Base-by-base conservation (phyloP, 2,329 filamentous ascomycete species). In the Proliferodiscus dingleyae region DNA sequence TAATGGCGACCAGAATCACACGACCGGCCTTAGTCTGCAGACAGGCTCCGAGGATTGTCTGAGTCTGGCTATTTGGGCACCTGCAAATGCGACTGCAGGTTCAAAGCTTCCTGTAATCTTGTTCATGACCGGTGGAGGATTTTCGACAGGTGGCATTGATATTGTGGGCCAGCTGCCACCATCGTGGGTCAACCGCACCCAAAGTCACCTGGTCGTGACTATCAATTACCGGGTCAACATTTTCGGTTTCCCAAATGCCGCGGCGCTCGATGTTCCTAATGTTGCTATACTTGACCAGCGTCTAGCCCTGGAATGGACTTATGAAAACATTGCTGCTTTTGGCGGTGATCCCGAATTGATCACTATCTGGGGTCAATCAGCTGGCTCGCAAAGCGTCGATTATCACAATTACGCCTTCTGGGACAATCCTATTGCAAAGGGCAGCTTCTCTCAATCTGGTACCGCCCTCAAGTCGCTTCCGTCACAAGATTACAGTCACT, bases 201-300 rank as follows among this genome's bases (percentile, higher is more conserved):
- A 50, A 24, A 32, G 33, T 2, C 44, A 46, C 18, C 60, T 71
- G 9, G 64, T 68, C 11, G 67, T 72, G 1, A 64, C 64, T n/a
- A 62, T 70, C 40, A 68, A 70, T 38, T 71, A 71, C 42, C 61
- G 68, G 4, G 53, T 71, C 5, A 68, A 68, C 33, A 65, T 70
- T 13, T 71, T 74, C 40, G 67, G 65, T 10, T 68, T 74, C 45
- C 49, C 41, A 19, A 38, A 22, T n/a, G 41, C 24, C 7, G 21
- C 36, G n/a, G 21, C n/a, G 10, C n/a, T 22, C 3, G 15, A 4
- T 3, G 2, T 10, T 4, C 61, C 2, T 75, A 49, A 49, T 23
- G 32, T 46, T 9, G 83, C 83, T 2, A 62, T 84, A 41, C 68
- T 71, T 49, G 81, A 85, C 56, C 79, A 83, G 62, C 70, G 75